Evolutionary conservation across 495 filamentous ascomycete species (phyloP), one percentile per base, ranked within the genome.

Genomic region (Chaetomidium leptoderma): DNA sequence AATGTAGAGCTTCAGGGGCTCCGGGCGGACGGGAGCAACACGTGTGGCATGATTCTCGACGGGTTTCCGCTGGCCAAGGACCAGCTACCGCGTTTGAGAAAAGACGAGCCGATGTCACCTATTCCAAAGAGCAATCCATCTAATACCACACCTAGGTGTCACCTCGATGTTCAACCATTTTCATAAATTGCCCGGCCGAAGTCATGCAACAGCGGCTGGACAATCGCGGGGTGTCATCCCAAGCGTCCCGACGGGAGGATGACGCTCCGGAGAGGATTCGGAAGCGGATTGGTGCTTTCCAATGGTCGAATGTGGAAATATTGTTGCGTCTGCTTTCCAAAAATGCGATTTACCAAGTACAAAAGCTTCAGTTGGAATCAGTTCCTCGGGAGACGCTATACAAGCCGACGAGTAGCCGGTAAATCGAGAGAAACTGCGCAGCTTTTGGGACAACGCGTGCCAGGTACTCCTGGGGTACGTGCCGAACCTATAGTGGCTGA

Each of bases 371-470:
- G n/a, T n/a, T n/a, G n/a, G n/a, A n/a, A n/a, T n/a, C n/a, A n/a
- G n/a, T n/a, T n/a, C n/a, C n/a, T n/a, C n/a, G n/a, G n/a, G n/a
- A n/a, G n/a, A n/a, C n/a, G n/a, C n/a, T n/a, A n/a, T n/a, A n/a
- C n/a, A n/a, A n/a, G n/a, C n/a, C n/a, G n/a, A n/a, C n/a, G n/a
- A n/a, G n/a, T n/a, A n/a, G n/a, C n/a, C n/a, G n/a, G n/a, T n/a
- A n/a, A n/a, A n/a, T n/a, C n/a, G n/a, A n/a, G n/a, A n/a, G n/a
- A n/a, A n/a, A n/a, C n/a, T n/a, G n/a, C n/a, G n/a, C n/a, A n/a
- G n/a, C n/a, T n/a, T n/a, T 24, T 70, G 63, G 60, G 53, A 63
- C 16, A 57, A 68, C 23, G 67, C 68, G 61, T 56, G 66, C 45
- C 42, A 58, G n/a, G 35, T 55, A 9, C 26, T 56, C 17, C 13